These are phyloP conservation scores for Lophium mytilinum DNA, from an alignment of 495 filamentous ascomycete genomes.

Conservation along the genomic window DNA sequence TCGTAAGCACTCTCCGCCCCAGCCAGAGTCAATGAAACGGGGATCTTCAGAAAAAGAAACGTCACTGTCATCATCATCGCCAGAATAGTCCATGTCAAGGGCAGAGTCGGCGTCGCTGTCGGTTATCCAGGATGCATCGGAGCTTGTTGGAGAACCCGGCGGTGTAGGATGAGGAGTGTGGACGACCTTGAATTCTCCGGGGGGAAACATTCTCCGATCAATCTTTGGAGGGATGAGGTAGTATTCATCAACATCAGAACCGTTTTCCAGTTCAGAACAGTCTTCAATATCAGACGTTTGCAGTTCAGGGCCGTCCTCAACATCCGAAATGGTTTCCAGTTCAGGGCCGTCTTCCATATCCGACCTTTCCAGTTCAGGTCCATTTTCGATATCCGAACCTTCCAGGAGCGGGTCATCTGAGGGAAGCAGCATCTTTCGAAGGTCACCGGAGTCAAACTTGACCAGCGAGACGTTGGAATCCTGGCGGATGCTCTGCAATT, in stretches of 20 bases:
- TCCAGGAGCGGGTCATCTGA: conserved; percentile 34
- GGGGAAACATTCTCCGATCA: neutral
- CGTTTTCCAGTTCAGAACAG: conserved; percentile 21
- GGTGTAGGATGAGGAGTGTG: neutral
- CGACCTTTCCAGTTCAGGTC: conserved; percentile 22
- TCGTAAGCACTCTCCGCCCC: conserved; percentile 74
- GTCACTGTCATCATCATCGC: conserved; percentile 46
- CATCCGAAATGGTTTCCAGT: conserved; percentile 30
- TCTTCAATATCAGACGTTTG: neutral
- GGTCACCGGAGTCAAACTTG: conserved; percentile 28
- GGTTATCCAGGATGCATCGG: conserved; percentile 27
- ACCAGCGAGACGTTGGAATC: conserved; percentile 19
- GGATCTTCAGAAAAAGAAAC: conserved; percentile 42
- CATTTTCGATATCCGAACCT: neutral
- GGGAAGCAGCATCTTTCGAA: conserved; percentile 35
- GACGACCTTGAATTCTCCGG: neutral
- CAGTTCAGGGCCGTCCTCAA: too few species aligned
- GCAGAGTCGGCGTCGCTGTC: conserved; percentile 27
- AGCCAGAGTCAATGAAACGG: conserved; percentile 57
- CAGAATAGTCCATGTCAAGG: conserved; percentile 9
- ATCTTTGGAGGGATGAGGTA: neutral
- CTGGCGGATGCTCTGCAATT: conserved; percentile 8
- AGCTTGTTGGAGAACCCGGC: conserved; percentile 15
- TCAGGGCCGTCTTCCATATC: neutral
- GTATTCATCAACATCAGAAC: conserved; percentile 25